These are phyloP conservation scores for Calocybe cyanea DNA, from an alignment of 768 basidiomycete genomes.

Conservation along the genomic window DNA sequence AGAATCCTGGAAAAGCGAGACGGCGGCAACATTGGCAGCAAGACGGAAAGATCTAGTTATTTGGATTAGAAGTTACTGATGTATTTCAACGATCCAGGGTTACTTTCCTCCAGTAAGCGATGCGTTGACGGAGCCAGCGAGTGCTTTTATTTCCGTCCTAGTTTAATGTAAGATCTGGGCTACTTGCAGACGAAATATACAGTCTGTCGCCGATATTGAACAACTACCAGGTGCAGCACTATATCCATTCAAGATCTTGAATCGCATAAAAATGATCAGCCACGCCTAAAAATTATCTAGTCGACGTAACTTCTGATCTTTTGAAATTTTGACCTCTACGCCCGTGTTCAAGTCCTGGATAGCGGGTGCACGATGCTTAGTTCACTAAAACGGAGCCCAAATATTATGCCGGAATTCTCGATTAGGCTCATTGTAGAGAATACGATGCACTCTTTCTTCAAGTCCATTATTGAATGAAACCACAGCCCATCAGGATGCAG, in stretches of 20 bases:
- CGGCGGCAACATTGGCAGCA: too few species aligned
- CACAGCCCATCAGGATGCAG: conserved; percentile 32
- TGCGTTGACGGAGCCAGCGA: too few species aligned
- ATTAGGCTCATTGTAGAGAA: conserved; percentile 62
- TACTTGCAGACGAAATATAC: conserved; percentile 56
- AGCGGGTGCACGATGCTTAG: conserved; percentile 63
- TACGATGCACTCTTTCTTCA: conserved; percentile 43
- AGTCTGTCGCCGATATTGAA: conserved; percentile 70
- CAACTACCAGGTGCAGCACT: conserved; percentile 57
- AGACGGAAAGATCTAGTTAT: too few species aligned
- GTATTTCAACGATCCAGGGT: too few species aligned
- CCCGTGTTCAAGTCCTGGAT: conserved; percentile 58
- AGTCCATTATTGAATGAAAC: conserved; percentile 33
- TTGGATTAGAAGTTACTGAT: too few species aligned
- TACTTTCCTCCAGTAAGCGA: too few species aligned
- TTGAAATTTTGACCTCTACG: conserved; percentile 54
- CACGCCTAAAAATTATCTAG: conserved; percentile 67
- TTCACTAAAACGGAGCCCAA: conserved; percentile 56
- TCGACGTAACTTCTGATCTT: conserved; percentile 65
- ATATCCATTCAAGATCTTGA: conserved; percentile 67
- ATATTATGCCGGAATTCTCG: conserved; percentile 65
- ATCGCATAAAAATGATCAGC: conserved; percentile 54
- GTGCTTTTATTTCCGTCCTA: too few species aligned
- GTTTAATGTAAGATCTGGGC: too few species aligned
- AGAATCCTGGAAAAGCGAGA: too few species aligned